Evolutionary conservation across 108 stramenopile species (phyloP), one percentile per base, ranked within the genome.

Genomic region (Discostella stelligeroides): DNA sequence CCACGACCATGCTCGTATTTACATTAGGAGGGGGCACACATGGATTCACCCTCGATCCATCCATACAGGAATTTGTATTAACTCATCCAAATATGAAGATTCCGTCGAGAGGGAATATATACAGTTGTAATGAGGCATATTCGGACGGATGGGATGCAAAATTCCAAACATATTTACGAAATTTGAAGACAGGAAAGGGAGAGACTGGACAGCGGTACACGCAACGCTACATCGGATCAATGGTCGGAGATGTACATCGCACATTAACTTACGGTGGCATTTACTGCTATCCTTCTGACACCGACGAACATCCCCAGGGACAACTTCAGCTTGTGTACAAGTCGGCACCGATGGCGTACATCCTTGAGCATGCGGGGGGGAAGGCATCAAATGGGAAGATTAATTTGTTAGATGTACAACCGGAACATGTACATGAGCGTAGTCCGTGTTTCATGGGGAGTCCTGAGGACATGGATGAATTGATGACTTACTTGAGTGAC

Each of bases 221-320:
- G 17, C 84, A 87, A 65, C 94, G 99, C 18, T 99, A 99, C 77
- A 96, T 99, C 13, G 99, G 99, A 13, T 92, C 89, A 69, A 98
- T 99, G 97, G 99, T 98, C 40, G 95, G 97, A 7, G 99, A 99
- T 78, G 95, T 71, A 24, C 99, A 99, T 82, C 91, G 99, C 3
- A 99, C 99, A 2, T 69, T 99, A 42, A 77, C 96, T 51, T 99
- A 99, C 75, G 98, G 98, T 18, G 99, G 99, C 1, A 86, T 99
- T 42, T 99, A 97, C 79, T 85, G 91, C 37, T 98, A 98, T 83
- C 99, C 99, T 4, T 71, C 89, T 15, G 96, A 97, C 62, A 51
- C 14, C 13, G 72, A 80, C 27, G 73, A 87, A 30, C 87, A 91
- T 66, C 90, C 86, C 15, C 74, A 91, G 34, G 95, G 97, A 25